A percentile compares a stretch with the other conserved stretches of the same genome.
phyloP scores from a whole-genome alignment of 2,329 filamentous ascomycete genomes.

The Pseudogymnoascus sp. region DNA sequence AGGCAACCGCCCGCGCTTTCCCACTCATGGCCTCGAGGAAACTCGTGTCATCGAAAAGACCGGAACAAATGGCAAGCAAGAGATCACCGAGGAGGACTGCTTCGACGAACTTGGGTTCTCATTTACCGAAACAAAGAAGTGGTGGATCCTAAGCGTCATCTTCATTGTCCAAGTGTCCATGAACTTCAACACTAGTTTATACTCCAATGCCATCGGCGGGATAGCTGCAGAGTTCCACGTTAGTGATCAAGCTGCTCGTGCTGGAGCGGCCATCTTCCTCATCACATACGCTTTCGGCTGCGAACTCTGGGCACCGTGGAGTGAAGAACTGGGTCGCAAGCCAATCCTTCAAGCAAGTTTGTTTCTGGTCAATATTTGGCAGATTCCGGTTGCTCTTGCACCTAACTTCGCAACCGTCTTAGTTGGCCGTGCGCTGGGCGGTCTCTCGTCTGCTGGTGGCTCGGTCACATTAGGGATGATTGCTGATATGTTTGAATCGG shows the following conservation, averaged over 20 bases:
- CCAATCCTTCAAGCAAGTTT: conserved; percentile 67
- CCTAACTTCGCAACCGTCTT: conserved; percentile 66
- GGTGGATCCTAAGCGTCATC: conserved; percentile 65
- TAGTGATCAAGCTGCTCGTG: conserved; percentile 59
- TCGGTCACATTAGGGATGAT: conserved; percentile 70
- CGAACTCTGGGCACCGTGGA: conserved; percentile 84
- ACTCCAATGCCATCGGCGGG: conserved; percentile 60
- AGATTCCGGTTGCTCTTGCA: conserved; percentile 63
- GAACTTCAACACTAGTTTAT: conserved; percentile 72
- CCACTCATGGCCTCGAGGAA: conserved; percentile 2
- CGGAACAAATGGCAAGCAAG: conserved; percentile 20
- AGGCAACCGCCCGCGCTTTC: neutral
- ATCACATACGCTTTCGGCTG: conserved; percentile 78
- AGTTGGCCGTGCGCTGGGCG: conserved; percentile 62
- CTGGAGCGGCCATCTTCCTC: conserved; percentile 71
- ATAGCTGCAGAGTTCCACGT: conserved; percentile 62
- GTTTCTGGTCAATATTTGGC: conserved; percentile 70
- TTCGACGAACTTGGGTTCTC: conserved; percentile 58
- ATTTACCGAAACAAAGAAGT: conserved; percentile 58
- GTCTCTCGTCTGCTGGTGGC: conserved; percentile 63
- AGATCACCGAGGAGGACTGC: conserved; percentile 51
- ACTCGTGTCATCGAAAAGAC: conserved; percentile 9
- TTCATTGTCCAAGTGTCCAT: conserved; percentile 69
- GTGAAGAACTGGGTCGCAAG: conserved; percentile 72
- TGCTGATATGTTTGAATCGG: conserved; percentile 64